A percentile compares a stretch with the other conserved stretches of the same genome.
Evolutionary conservation across 768 basidiomycete genomes (phyloP).

Genomic region (Hydnomerulius pinastri): DNA sequence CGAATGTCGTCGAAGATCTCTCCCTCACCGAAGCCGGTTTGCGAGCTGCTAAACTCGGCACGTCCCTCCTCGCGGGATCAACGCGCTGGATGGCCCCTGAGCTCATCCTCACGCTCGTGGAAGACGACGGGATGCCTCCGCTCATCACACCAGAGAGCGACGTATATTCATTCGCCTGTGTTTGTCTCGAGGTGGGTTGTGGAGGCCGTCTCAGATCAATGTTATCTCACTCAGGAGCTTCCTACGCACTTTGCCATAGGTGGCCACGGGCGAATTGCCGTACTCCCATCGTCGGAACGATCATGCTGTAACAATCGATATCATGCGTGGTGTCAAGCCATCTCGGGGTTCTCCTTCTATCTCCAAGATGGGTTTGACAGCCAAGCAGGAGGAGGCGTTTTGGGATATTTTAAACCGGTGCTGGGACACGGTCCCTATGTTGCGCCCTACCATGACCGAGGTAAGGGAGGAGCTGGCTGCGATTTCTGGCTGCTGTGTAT

Average conservation of each 20-base stretch:
- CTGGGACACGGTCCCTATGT: conserved; percentile 40
- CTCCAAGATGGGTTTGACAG: conserved; percentile 15
- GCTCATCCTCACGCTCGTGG: conserved; percentile 49
- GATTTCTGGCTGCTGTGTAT: conserved; percentile 8
- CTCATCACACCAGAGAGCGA: conserved; percentile 54
- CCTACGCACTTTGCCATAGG: conserved; percentile 29
- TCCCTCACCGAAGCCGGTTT: conserved; percentile 28
- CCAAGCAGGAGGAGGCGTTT: conserved; percentile 35
- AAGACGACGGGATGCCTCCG: conserved; percentile 44
- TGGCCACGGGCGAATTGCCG: conserved; percentile 52
- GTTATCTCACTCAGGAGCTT: neutral
- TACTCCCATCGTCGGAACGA: conserved; percentile 57
- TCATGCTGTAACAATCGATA: conserved; percentile 55
- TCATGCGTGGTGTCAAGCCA: conserved; percentile 52
- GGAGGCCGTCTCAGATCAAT: neutral
- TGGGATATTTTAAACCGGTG: conserved; percentile 48
- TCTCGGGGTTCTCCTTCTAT: conserved; percentile 33
- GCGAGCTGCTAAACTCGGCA: conserved; percentile 27
- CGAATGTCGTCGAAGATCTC: conserved; percentile 57
- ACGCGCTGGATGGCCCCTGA: conserved; percentile 54
- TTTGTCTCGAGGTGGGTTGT: conserved; percentile 56
- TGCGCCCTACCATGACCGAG: conserved; percentile 47
- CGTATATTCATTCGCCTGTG: conserved; percentile 61
- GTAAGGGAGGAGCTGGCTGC: conserved; percentile 22
- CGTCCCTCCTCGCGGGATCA: conserved; percentile 36